Conservation (phyloP, 495 filamentous ascomycete species). For the Penicillium pulvis region DNA sequence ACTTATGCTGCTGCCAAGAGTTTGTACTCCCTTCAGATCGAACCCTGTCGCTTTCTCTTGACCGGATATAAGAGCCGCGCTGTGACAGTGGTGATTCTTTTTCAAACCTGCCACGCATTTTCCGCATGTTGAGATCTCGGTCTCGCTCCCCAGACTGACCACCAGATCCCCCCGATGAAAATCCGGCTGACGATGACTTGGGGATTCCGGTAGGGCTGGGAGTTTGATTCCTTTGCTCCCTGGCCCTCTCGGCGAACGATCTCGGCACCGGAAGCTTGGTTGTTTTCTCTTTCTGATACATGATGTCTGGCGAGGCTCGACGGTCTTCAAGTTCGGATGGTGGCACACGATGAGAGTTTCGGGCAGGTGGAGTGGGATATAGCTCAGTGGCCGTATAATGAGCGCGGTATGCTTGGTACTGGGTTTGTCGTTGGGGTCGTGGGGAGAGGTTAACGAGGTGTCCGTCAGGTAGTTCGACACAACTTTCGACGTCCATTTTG, state of each 20-base stretch:
- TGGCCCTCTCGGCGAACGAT: conserved; percentile 20
- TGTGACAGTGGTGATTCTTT: conserved; percentile 30
- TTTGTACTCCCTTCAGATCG: conserved; percentile 20
- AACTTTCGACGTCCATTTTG: conserved; percentile 30
- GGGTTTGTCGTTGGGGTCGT: conserved; percentile 21
- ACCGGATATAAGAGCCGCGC: conserved; percentile 18
- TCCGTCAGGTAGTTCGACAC: conserved; percentile 35
- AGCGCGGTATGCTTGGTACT: conserved; percentile 30
- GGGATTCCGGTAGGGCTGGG: conserved; percentile 26
- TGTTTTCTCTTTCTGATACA: conserved; percentile 23
- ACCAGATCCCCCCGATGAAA: conserved; percentile 19
- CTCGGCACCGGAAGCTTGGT: conserved; percentile 42
- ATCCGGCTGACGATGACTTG: conserved; percentile 17
- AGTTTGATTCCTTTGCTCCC: conserved; percentile 21
- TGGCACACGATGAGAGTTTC: conserved; percentile 4
- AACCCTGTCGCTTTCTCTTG: conserved; percentile 21
- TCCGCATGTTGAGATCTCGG: conserved; percentile 37
- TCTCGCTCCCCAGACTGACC: conserved; percentile 26
- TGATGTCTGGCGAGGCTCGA: conserved; percentile 12
- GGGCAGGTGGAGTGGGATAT: conserved; percentile 12
- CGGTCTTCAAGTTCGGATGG: conserved; percentile 8
- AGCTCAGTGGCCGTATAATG: conserved; percentile 21
- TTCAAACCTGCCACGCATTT: conserved; percentile 32
- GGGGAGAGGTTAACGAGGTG: conserved; percentile 40
- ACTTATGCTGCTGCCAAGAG: neutral